Percentiles rank a stretch among this genome's conserved stretches.
Evolutionary conservation across 2,329 filamentous ascomycete species (phyloP).

Genomic region (Lachnellula arida): DNA sequence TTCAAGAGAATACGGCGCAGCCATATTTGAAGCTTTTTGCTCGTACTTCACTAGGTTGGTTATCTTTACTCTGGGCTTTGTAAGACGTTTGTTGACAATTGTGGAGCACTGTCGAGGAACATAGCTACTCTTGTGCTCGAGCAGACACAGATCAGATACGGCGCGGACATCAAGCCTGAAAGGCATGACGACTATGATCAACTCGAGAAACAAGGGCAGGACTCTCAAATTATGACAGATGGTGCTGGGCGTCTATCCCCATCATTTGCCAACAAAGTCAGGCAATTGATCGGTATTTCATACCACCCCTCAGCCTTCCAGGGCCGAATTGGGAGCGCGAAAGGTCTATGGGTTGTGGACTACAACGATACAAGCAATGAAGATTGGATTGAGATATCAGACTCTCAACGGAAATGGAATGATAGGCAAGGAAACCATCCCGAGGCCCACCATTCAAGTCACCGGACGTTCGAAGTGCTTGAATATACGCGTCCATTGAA

Average conservation of each 20-base stretch:
- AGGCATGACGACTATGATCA: neutral
- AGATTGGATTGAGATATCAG: slow-evolving; percentile 62
- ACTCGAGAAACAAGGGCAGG: no score
- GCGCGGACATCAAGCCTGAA: slow-evolving; percentile 23
- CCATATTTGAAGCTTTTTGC: slow-evolving; percentile 53
- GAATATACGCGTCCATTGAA: slow-evolving; percentile 42
- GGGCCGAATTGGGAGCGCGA: slow-evolving; percentile 67
- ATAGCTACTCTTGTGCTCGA: slow-evolving; percentile 38
- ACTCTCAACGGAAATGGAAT: slow-evolving; percentile 66
- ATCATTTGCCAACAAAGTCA: slow-evolving; percentile 50
- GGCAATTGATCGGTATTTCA: slow-evolving; percentile 43
- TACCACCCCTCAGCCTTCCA: slow-evolving; percentile 61
- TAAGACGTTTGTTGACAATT: no score
- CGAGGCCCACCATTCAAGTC: slow-evolving; percentile 34
- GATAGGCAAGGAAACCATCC: slow-evolving; percentile 39
- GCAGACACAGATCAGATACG: slow-evolving; percentile 39
- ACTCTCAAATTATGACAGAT: slow-evolving; percentile 54
- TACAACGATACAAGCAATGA: slow-evolving; percentile 42
- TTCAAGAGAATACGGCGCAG: slow-evolving; percentile 41
- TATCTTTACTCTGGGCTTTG: no score
- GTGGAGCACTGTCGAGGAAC: slow-evolving; percentile 42
- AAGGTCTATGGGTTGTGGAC: slow-evolving; percentile 70
- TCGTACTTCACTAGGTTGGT: slow-evolving; percentile 38
- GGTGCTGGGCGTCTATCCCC: slow-evolving; percentile 63
- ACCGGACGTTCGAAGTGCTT: slow-evolving; percentile 63